Evolutionary conservation across 2,329 filamentous ascomycete genomes (phyloP), one percentile per base, ranked within the genome.

Genomic region (Dothistroma pini): DNA sequence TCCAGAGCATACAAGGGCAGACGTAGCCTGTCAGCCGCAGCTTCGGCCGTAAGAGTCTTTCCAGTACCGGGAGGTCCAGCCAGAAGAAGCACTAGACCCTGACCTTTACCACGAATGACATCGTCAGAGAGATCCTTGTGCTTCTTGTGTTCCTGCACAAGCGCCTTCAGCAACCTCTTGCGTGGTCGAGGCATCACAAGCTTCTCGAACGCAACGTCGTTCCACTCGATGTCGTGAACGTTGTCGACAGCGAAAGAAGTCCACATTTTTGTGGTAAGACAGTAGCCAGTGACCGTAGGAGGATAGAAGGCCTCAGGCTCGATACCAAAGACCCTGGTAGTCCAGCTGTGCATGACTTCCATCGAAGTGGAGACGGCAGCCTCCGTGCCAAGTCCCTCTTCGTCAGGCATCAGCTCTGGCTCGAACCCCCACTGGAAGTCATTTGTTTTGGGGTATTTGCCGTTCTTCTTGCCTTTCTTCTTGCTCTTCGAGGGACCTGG

Each of bases 31-130:
- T 83, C 81, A 1, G 82, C 81, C 22, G 82, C 75, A 51, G 75
- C 77, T 65, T 82, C 81, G 6, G 78, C 79, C 4, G 80, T 82
- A 25, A 81, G 68, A 0, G 82, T 84, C 71, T 84, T 84, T 14
- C 82, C 82, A 1, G 83, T 80, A 2, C 82, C 82, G 0, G 82
- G 81, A 2, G 67, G 64, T 4, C 63, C 82, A 50, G 74, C 76
- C 1, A 84, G 75, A 4, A 83, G 74, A 59, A 83, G 73, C 58
- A 83, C 81, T 57, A 83, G 77, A 10, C 82, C 81, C 16, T 75
- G 75, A 11, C 51, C 82, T 66, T 84, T 84, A 32, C 80, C 81
- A 31, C 78, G 74, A 29, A 84, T 79, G 19, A 83, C 72, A 63
- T 83, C 80, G 66, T 82, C 80, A 63, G 82, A 81, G 10, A 65